Evolutionary conservation across 306 rosid species (phyloP), one percentile per base, ranked within the genome.

Genomic region (Quercus bicolor): DNA sequence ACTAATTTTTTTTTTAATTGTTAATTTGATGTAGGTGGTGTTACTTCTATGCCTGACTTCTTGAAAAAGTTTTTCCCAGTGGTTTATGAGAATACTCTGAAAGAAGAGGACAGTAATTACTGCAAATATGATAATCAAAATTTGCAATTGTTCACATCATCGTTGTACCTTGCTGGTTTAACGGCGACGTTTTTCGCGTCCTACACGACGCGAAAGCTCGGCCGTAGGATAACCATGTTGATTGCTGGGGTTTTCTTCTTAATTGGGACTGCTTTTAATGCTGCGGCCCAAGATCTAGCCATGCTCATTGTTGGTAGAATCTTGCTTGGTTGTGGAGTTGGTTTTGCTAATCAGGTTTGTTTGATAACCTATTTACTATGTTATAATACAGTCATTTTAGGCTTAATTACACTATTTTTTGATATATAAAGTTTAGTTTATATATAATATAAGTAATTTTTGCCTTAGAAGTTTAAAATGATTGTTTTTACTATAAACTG

Each of bases 311-410:
- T 75, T 56, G 95, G 95, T 20, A 79, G 97, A 19, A 40, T 90
- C 81, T 70, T 90, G 31, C 93, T 92, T 31, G 97, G 97, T 6
- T 90, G 78, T 73, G 97, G 97, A 1, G 84, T 87, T 76, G 97
- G 97, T 72, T 92, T 92, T 53, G 97, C 97, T 66, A 92, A 94
- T 72, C 97, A 94, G 97, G 98, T 92, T 11, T n/a, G 43, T 31
- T 23, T 18, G 0, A 24, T n/a, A 20, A 62, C 16, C 53, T 3
- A 48, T 48, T 48, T 11, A 48, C 53, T 13, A 12, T 48, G 53
- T 48, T 3, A 28, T 28, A 29, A 29, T 29, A 29, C 1, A 33
- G 7, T 33, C 37, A 33, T 33, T 33, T 33, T 5, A 33, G 37
- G 37, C 37, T 33, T 33, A 33, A 33, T 33, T 33, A 33, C 37